Evolutionary conservation across 768 basidiomycete species (phyloP).

Genomic region (Tulasnella sp.): DNA sequence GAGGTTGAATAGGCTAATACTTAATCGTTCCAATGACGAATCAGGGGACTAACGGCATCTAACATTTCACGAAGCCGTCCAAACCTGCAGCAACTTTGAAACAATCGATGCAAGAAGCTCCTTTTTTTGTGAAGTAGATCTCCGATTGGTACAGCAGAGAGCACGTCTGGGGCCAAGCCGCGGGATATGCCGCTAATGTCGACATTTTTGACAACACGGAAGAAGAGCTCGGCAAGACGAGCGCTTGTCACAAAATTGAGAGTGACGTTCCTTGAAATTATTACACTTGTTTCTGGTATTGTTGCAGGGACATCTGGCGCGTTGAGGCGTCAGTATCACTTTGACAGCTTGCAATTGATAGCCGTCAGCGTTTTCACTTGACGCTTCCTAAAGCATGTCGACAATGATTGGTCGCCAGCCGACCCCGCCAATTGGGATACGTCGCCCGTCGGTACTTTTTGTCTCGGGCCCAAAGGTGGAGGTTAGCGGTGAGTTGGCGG

Average conservation of each 20-base stretch:
- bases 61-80: neutral
- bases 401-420: constrained; percentile 12
- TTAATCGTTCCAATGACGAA: neutral
- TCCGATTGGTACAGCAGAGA: neutral
- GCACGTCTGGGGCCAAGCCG: neutral
- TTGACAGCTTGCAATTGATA: too few species aligned
- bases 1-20: neutral
- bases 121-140: neutral
- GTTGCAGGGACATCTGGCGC: too few species aligned
- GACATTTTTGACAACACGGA: neutral
- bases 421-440: neutral
- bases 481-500: neutral
- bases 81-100: neutral
- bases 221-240: neutral
- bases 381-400: neutral
- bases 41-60: neutral
- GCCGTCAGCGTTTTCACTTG: too few species aligned
- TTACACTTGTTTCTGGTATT: too few species aligned
- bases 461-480: neutral
- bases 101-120: neutral
- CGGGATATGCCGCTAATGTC: neutral
- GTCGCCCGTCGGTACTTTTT: neutral
- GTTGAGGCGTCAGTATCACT: too few species aligned
- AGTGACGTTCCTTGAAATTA: too few species aligned
- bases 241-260: neutral